Conservation (phyloP, 352 stramenopile species). For the Globisporangium rhizosaccharum region DNA sequence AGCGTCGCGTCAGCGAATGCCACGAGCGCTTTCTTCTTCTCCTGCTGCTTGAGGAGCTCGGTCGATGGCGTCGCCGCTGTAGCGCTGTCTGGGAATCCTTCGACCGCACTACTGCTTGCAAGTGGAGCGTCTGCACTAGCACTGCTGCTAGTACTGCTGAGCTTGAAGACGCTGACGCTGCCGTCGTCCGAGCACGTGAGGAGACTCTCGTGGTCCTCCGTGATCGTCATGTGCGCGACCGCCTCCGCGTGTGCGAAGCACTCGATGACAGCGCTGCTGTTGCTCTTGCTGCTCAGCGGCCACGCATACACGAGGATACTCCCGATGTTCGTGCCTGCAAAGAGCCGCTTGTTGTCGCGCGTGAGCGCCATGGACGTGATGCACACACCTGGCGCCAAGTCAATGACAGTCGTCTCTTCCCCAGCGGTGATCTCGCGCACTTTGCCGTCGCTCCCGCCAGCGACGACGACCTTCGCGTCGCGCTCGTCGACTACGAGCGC, state of each 20-base stretch:
- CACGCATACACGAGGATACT: constrained; percentile 59
- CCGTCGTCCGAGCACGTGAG: constrained; percentile 60
- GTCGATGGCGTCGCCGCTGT: no score
- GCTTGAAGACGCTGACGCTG: constrained; percentile 51
- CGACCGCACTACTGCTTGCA: not conserved
- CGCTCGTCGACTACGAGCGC: constrained; percentile 44
- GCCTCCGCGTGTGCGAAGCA: constrained; percentile 53
- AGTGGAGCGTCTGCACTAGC: not conserved
- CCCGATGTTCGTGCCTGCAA: constrained; percentile 58
- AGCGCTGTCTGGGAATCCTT: not conserved
- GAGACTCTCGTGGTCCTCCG: constrained; percentile 59
- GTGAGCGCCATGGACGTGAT: constrained; percentile 58
- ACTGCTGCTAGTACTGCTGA: constrained; percentile 12
- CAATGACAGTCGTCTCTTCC: constrained; percentile 49
- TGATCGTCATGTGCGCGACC: constrained; percentile 67
- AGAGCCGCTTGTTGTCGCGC: constrained; percentile 55
- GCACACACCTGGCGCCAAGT: constrained; percentile 31
- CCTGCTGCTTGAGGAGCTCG: constrained; percentile 13
- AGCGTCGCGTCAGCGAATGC: constrained; percentile 49
- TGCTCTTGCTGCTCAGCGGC: constrained; percentile 39
- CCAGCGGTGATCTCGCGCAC: constrained; percentile 55
- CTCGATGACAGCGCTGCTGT: constrained; percentile 19
- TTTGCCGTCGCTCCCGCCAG: constrained; percentile 55
- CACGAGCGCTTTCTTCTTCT: constrained; percentile 21
- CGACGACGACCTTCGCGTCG: constrained; percentile 48